Evolutionary conservation across 1,139 yeast genomes (phyloP).

Genomic region (Geotrichum bryndzae): DNA sequence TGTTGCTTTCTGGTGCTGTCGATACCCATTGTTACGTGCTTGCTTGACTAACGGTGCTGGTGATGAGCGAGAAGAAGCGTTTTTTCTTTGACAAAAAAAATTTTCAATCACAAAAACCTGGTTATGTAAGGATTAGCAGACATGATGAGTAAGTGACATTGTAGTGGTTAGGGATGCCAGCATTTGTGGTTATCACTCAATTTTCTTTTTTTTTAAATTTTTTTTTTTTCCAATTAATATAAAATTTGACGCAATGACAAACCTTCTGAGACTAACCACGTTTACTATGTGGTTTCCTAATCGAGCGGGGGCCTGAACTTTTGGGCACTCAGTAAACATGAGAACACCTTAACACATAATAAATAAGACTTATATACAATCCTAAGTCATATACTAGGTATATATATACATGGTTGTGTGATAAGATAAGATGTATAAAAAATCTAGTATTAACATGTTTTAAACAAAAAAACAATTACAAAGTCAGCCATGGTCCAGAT

Average conservation of each 20-base stretch:
- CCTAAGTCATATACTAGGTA: background rate
- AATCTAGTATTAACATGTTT: background rate
- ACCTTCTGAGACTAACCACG: too few species aligned
- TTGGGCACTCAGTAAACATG: background rate
- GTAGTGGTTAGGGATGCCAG: background rate
- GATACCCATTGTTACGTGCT: constrained; percentile 68
- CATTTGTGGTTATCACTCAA: too few species aligned
- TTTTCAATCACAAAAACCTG: background rate
- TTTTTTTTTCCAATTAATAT: too few species aligned
- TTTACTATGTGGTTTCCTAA: background rate
- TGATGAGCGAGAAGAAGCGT: background rate
- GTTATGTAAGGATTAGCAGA: background rate
- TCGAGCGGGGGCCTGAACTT: background rate
- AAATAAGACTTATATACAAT: background rate
- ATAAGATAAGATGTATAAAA: background rate
- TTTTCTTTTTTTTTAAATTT: too few species aligned
- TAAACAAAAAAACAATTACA: background rate
- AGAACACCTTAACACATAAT: background rate
- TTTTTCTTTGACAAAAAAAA: background rate
- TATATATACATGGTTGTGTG: background rate
- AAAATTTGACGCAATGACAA: too few species aligned
- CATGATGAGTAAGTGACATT: background rate
- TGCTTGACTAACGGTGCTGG: background rate
- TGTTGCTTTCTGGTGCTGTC: constrained; percentile 97
- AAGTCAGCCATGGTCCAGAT: background rate